Percentiles rank a stretch among this genome's conserved stretches.
These are phyloP conservation scores for Sanghuangporus baumii DNA, from an alignment of 1,284 basidiomycete species.

Conservation along the genomic window DNA sequence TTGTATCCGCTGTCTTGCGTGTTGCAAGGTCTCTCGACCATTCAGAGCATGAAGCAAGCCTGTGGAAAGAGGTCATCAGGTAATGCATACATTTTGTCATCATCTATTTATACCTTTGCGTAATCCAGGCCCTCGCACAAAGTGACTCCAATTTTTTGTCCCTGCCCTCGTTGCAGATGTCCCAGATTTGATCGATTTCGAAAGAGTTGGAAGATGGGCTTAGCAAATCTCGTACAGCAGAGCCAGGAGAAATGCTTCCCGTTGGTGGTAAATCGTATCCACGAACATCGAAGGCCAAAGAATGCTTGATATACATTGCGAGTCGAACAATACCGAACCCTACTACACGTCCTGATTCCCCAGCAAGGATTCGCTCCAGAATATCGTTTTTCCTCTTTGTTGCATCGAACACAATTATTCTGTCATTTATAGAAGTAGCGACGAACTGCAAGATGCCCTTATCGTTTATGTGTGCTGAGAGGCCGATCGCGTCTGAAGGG, in stretches of 20 bases:
- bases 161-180: conserved; percentile 13
- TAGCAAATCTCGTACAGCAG: conserved; percentile 22
- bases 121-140: conserved; percentile 33
- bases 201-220: conserved; percentile 17
- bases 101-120: conserved; percentile 26
- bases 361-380: neutral
- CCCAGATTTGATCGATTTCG: conserved; percentile 27
- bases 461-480: neutral
- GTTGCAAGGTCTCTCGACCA: neutral
- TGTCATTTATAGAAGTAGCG: neutral
- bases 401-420: neutral
- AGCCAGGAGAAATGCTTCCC: conserved; percentile 23
- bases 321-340: conserved; percentile 30
- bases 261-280: conserved; percentile 30
- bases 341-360: conserved; percentile 20
- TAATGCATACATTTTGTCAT: neutral
- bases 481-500: neutral
- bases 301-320: conserved; percentile 25
- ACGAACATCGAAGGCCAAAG: conserved; percentile 22
- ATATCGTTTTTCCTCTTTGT: neutral
- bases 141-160: conserved; percentile 21
- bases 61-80: neutral
- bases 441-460: conserved; percentile 2
- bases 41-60: neutral
- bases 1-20: neutral